A percentile compares a stretch with the other conserved stretches of the same genome.
These are phyloP conservation scores for Mycena olivaceomarginata DNA, from an alignment of 768 basidiomycete genomes.

Conservation along the genomic window DNA sequence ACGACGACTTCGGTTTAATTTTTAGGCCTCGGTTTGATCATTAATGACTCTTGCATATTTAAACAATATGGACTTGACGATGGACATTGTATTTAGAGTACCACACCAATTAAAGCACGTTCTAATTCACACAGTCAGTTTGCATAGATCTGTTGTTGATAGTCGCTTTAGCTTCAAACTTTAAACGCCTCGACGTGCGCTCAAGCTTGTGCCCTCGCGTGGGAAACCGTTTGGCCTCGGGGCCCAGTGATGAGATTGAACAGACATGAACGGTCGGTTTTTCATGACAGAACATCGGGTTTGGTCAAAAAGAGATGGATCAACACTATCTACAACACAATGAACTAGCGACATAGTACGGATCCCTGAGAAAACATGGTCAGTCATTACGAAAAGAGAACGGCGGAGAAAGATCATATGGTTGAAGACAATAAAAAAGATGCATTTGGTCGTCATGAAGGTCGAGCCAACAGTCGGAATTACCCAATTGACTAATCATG, in stretches of 20 bases:
- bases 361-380: neutral
- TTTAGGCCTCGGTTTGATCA: neutral
- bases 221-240: too few relatives aligned
- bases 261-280: too few relatives aligned
- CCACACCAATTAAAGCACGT: too few relatives aligned
- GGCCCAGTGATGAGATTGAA: too few relatives aligned
- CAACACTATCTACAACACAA: too few relatives aligned
- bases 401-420: constrained; percentile 54
- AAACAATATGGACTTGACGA: constrained; percentile 20
- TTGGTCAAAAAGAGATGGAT: too few relatives aligned
- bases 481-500: constrained; percentile 53
- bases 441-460: constrained; percentile 49
- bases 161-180: too few relatives aligned
- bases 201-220: too few relatives aligned
- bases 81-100: neutral
- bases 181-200: too few relatives aligned
- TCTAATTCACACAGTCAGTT: too few relatives aligned
- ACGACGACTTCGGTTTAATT: constrained; percentile 21
- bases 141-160: too few relatives aligned
- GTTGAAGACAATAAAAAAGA: constrained; percentile 58
- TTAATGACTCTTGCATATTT: neutral
- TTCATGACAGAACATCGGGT: too few relatives aligned
- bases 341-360: neutral
- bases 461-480: constrained; percentile 43
- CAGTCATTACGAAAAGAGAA: constrained; percentile 28